A percentile compares a stretch with the other conserved stretches of the same genome.
phyloP scores from a whole-genome alignment of 2,329 filamentous ascomycete genomes.

The Apiospora saccharicola region DNA sequence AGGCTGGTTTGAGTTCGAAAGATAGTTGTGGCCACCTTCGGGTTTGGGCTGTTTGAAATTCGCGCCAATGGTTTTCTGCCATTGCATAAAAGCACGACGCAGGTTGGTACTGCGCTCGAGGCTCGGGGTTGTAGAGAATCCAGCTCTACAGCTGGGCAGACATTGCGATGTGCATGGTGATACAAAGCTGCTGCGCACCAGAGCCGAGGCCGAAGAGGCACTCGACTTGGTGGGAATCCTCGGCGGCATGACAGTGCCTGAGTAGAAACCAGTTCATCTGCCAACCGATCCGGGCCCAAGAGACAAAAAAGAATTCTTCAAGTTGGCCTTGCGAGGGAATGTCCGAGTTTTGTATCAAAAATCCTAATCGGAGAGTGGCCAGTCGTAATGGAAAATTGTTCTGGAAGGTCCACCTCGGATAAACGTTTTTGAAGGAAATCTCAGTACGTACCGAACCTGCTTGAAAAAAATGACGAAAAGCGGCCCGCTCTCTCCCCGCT shows the following conservation, averaged over 20 bases:
- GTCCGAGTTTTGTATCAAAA: slow-evolving; percentile 13
- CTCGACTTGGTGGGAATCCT: slow-evolving; percentile 25
- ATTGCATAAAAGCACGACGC: slow-evolving; percentile 25
- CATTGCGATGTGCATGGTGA: slow-evolving; percentile 11
- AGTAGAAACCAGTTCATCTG: slow-evolving; percentile 23
- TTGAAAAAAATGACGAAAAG: background rate
- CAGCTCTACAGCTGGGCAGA: slow-evolving; percentile 16
- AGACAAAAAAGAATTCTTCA: slow-evolving; percentile 11
- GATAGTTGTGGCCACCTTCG: slow-evolving; percentile 32
- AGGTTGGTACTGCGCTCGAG: slow-evolving; percentile 19
- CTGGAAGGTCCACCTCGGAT: slow-evolving; percentile 15
- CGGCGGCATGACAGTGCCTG: slow-evolving; percentile 27
- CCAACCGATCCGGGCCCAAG: slow-evolving; percentile 25
- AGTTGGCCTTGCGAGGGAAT: background rate
- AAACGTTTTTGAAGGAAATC: slow-evolving; percentile 2
- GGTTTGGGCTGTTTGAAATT: background rate
- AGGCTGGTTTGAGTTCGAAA: slow-evolving; percentile 48
- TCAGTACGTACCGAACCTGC: background rate
- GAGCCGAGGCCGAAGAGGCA: slow-evolving; percentile 26
- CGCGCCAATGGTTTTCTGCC: background rate
- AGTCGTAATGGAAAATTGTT: slow-evolving; percentile 18
- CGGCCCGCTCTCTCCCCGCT: slow-evolving; percentile 8
- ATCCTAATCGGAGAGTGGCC: slow-evolving; percentile 1
- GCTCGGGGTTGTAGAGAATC: slow-evolving; percentile 27
- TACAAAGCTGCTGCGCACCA: slow-evolving; percentile 19